Percentiles rank a stretch among this genome's conserved stretches.
Evolutionary conservation across 495 filamentous ascomycete species (phyloP).

Genomic region (Cenococcum geophilum): DNA sequence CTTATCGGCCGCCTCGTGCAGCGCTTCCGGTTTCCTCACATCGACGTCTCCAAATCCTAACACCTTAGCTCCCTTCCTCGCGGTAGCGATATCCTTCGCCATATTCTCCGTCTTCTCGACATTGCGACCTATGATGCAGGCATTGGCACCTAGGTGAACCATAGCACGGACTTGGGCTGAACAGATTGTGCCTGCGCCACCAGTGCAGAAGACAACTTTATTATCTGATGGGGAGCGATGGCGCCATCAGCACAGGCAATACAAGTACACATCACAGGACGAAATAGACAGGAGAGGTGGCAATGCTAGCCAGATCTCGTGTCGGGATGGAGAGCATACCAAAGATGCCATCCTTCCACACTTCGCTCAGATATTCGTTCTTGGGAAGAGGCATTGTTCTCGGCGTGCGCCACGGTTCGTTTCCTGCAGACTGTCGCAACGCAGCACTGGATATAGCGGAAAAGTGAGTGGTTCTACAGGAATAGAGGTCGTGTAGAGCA

Average conservation of each 20-base stretch:
- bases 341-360: slow-evolving; percentile 83
- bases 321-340: slow-evolving; percentile 43
- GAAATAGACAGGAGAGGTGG: not conserved
- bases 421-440: not conserved
- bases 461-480: not conserved
- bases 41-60: slow-evolving; percentile 80
- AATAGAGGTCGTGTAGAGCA: not conserved
- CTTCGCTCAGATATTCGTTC: slow-evolving; percentile 67
- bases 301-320: not conserved
- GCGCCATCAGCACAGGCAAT: not conserved
- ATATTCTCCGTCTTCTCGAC: slow-evolving; percentile 78
- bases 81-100: slow-evolving; percentile 74
- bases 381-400: slow-evolving; percentile 59
- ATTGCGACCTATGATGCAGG: slow-evolving; percentile 87
- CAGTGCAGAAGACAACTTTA: slow-evolving; percentile 93
- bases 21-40: slow-evolving; percentile 63
- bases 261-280: not conserved
- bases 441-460: not conserved
- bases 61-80: slow-evolving; percentile 70
- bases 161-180: slow-evolving; percentile 87
- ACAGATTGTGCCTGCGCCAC: slow-evolving; percentile 89
- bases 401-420: slow-evolving; percentile 5
- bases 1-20: slow-evolving; percentile 67
- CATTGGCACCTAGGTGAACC: slow-evolving; percentile 85
- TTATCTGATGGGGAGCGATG: slow-evolving; percentile 43